These are phyloP conservation scores for Leccinum ponderosum DNA, from an alignment of 1,284 basidiomycete genomes.

Conservation along the genomic window DNA sequence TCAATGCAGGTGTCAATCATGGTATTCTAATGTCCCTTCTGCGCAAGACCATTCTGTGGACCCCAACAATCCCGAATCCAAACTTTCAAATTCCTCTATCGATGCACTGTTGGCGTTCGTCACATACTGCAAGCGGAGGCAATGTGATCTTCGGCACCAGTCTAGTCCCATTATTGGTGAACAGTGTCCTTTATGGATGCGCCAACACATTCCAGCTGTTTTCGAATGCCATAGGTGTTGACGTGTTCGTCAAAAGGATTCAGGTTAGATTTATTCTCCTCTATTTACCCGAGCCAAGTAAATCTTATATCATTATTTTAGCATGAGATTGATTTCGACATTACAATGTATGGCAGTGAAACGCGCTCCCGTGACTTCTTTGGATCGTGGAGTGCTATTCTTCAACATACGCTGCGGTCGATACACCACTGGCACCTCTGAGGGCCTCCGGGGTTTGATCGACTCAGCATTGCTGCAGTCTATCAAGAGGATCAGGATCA, in stretches of 20 bases:
- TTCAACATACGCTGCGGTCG: constrained; percentile 92
- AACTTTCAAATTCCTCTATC: constrained; percentile 77
- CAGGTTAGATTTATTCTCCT: constrained; percentile 54
- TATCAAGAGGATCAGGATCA: constrained; percentile 73
- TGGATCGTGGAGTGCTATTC: constrained; percentile 63
- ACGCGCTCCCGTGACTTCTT: constrained; percentile 50
- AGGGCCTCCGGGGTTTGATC: constrained; percentile 92
- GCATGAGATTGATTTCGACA: constrained; percentile 72
- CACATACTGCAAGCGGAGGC: constrained; percentile 79
- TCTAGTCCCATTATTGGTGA: constrained; percentile 81
- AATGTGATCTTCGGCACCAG: constrained; percentile 93
- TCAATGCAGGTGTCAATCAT: constrained; percentile 98
- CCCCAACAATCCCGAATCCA: constrained; percentile 60
- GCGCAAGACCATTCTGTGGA: constrained; percentile 64
- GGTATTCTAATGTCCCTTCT: constrained; percentile 90
- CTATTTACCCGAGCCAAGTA: neutral
- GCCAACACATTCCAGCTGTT: constrained; percentile 89
- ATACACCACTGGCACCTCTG: constrained; percentile 90
- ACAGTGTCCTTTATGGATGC: constrained; percentile 79
- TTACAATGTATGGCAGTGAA: constrained; percentile 53
- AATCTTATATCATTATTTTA: constrained; percentile 31
- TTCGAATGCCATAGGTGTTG: constrained; percentile 83
- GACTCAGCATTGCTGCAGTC: constrained; percentile 88
- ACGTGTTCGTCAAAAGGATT: constrained; percentile 83
- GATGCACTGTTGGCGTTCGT: constrained; percentile 88